Evolutionary conservation across 2,329 filamentous ascomycete genomes (phyloP), one percentile per base, ranked within the genome.

Genomic region (Paracoccidioides lutzii): DNA sequence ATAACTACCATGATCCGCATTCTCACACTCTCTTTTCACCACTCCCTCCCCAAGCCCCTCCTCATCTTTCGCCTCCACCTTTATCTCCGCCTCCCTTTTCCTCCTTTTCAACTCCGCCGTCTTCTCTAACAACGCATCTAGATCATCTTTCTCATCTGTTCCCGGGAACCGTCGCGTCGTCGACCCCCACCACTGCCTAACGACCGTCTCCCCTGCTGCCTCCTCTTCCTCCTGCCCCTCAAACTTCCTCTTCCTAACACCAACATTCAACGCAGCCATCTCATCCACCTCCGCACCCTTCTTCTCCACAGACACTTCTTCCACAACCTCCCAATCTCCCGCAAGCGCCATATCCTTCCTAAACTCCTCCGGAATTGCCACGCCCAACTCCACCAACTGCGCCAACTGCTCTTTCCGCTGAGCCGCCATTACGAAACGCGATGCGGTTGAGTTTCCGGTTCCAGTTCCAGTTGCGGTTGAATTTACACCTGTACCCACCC

Each of bases 351-450:
- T 83, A 58, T 93, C 88, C 2, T 80, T 77, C 57, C 88, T 78
- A 56, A 88, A 83, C 61, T 87, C 83, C 46, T 88, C 83, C 0
- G 93, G 93, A 54, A 97, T 81, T 49, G 83, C 81, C 51, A 98
- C 83, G 0, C 93, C 93, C 78, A 98, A 80, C 40, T 86, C 87
- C 4, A 86, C 90, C 9, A 98, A 76, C 70, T 97, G 90, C 60
- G 90, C 84, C 65, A 94, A 81, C 72, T 98, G 93, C 55, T 79
- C 80, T 70, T 91, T 91, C 55, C 88, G 76, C 61, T 94, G 85
- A 7, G 83, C 80, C 22, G 82, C 72, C 1, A 79, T 78, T 2
- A 77, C 75, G 43, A 75, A 73, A 28, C 61, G 59, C 41, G 64
- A 62, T 41, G 75, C 73, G 28, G 61, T 59, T 43, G 64, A 62